These are phyloP conservation scores for Ogataea angusta DNA, from an alignment of 805 yeast genomes.

Conservation along the genomic window DNA sequence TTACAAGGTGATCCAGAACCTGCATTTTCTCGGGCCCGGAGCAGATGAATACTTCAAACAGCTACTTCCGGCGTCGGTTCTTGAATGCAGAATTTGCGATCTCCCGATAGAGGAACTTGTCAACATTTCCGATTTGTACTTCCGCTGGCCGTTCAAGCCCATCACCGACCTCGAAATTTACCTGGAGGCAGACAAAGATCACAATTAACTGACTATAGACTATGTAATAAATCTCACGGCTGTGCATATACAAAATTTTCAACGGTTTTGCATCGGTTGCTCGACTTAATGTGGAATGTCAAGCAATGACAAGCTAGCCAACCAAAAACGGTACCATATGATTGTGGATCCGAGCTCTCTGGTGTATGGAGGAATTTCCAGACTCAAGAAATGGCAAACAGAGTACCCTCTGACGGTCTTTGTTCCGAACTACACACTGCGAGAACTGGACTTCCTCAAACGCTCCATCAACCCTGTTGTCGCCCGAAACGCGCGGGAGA, in stretches of 20 bases:
- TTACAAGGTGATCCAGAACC: constrained; percentile 41
- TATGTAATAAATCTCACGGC: constrained; percentile 4
- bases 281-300: constrained; percentile 7
- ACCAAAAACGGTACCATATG: constrained; percentile 30
- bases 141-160: constrained; percentile 83
- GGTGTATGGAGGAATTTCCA: constrained; percentile 61
- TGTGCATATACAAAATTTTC: constrained; percentile 7
- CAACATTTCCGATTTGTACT: constrained; percentile 49
- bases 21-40: constrained; percentile 75
- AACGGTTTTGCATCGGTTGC: constrained; percentile 3
- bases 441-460: constrained; percentile 56
- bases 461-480: constrained; percentile 49
- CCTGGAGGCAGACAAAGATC: constrained; percentile 4
- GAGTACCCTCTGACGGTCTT: constrained; percentile 39
- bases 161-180: constrained; percentile 26
- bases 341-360: constrained; percentile 68
- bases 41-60: constrained; percentile 51
- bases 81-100: constrained; percentile 44
- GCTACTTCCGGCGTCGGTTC: constrained; percentile 36
- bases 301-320: background rate
- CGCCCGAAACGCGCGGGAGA: constrained; percentile 64
- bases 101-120: constrained; percentile 56
- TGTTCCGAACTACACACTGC: constrained; percentile 56
- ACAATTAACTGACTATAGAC: background rate
- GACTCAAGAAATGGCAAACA: constrained; percentile 60